A percentile compares a stretch with the other conserved stretches of the same genome.
phyloP scores from a whole-genome alignment of 164 flowering plant species.

The Brasenia schreberi region DNA sequence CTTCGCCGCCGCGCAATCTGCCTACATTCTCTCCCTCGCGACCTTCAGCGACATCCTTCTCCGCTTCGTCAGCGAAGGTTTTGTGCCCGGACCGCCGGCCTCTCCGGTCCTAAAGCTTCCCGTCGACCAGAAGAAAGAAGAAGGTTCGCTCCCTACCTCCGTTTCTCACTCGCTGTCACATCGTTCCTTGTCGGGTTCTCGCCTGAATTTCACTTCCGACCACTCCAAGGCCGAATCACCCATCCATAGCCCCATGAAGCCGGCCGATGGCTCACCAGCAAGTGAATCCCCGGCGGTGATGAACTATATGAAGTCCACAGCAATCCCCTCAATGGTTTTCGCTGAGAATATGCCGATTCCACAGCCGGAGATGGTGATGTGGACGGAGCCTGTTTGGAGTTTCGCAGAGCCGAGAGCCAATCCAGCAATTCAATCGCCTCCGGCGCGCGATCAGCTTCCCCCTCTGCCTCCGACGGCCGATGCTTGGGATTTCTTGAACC shows the following conservation, averaged over 20 bases:
- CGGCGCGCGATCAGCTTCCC: constrained; percentile 11
- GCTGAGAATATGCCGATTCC: constrained; percentile 6
- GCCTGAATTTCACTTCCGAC: constrained; percentile 16
- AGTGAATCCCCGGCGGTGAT: constrained; percentile 10
- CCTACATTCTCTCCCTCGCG: constrained; percentile 49
- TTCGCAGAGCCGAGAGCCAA: constrained; percentile 4
- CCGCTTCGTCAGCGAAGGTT: constrained; percentile 62
- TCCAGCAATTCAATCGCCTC: constrained; percentile 7
- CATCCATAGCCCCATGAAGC: constrained; percentile 21
- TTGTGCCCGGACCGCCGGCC: constrained; percentile 18
- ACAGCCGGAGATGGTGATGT: constrained; percentile 8
- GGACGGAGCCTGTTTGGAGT: constrained; percentile 33
- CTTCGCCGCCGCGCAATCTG: constrained; percentile 66
- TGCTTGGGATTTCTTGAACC: constrained; percentile 72
- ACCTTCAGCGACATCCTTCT: constrained; percentile 67
- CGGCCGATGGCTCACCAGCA: background rate
- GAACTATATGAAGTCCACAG: constrained; percentile 52
- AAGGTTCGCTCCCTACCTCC: constrained; percentile 30
- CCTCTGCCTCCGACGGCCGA: constrained; percentile 65
- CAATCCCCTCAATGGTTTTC: constrained; percentile 32
- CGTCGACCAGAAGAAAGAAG: constrained; percentile 25
- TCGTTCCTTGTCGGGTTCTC: constrained; percentile 35
- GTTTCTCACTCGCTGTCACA: constrained; percentile 21
- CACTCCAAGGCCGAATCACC: constrained; percentile 7
- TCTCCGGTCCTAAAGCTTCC: constrained; percentile 72